Evolutionary conservation across 352 stramenopile genomes (phyloP).

Genomic region (Pythium utonaiense): DNA sequence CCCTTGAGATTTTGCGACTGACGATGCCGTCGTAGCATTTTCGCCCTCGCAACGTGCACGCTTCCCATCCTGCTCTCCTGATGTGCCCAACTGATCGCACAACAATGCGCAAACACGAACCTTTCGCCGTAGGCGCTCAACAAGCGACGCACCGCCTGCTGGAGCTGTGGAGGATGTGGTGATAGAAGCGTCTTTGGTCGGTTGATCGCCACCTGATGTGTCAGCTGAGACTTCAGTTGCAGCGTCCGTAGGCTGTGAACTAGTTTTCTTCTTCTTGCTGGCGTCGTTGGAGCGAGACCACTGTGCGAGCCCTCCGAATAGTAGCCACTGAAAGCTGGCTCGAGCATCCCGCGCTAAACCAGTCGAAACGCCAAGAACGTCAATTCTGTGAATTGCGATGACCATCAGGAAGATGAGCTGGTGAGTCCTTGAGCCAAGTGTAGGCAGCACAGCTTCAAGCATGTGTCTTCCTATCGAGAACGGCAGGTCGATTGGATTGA

Average conservation of each 20-base stretch:
- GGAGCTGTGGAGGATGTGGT: not conserved
- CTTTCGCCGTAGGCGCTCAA: conserved; percentile 31
- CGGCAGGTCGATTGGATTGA: not conserved
- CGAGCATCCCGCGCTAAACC: too few species aligned
- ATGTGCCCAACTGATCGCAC: conserved; percentile 14
- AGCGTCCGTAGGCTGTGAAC: not conserved
- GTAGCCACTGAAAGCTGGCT: not conserved
- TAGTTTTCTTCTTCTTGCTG: not conserved
- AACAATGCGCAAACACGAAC: conserved; percentile 30
- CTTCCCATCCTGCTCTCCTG: not conserved
- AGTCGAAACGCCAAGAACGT: not conserved
- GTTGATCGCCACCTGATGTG: not conserved
- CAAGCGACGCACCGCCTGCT: conserved; percentile 14
- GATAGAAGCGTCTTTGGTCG: not conserved
- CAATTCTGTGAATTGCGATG: not conserved
- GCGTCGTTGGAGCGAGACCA: not conserved
- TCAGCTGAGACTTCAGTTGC: not conserved
- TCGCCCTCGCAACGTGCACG: not conserved
- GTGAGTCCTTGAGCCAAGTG: not conserved
- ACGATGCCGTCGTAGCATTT: not conserved
- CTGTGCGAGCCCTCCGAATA: not conserved
- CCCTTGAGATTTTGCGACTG: not conserved
- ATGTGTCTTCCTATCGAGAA: not conserved
- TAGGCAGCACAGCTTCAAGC: not conserved
- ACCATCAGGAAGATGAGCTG: not conserved